Evolutionary conservation across 345 rosid species (phyloP).

Genomic region (Populus euphratica): DNA sequence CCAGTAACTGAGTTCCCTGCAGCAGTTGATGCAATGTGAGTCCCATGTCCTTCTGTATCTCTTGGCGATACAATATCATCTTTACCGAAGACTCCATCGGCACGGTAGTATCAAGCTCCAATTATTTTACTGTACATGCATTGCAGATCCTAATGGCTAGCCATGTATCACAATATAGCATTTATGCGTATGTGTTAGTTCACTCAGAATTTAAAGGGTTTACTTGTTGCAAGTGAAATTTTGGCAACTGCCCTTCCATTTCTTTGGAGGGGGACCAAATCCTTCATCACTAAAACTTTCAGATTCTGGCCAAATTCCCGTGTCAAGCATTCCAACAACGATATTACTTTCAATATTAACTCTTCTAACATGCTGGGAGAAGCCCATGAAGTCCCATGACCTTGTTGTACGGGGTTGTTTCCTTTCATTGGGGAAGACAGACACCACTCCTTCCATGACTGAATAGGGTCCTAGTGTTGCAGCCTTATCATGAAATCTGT

Average conservation of each 20-base stretch:
- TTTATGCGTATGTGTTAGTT: background rate
- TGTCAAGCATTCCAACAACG: constrained; percentile 14
- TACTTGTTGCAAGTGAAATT: constrained; percentile 20
- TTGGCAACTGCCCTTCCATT: constrained; percentile 17
- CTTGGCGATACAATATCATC: constrained; percentile 10
- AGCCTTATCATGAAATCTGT: no score
- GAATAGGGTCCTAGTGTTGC: background rate
- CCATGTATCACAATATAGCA: background rate
- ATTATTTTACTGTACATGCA: constrained; percentile 8
- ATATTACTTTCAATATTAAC: background rate
- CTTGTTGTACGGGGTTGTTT: constrained; percentile 14
- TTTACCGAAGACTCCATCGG: background rate
- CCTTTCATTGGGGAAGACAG: constrained; percentile 13
- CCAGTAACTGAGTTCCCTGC: constrained; percentile 5
- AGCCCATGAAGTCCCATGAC: constrained; percentile 20
- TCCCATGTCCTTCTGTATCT: constrained; percentile 13
- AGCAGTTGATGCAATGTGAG: constrained; percentile 19
- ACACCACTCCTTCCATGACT: constrained; percentile 20
- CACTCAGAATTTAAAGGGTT: background rate
- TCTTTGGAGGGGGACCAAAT: constrained; percentile 15
- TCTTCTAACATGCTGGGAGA: constrained; percentile 4
- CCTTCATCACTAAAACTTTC: constrained; percentile 9
- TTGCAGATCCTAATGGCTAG: background rate
- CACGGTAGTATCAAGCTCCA: constrained; percentile 11
- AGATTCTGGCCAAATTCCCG: constrained; percentile 22